These are phyloP conservation scores for Hypoxylon sp. DNA, from an alignment of 2,329 filamentous ascomycete genomes.

Conservation along the genomic window DNA sequence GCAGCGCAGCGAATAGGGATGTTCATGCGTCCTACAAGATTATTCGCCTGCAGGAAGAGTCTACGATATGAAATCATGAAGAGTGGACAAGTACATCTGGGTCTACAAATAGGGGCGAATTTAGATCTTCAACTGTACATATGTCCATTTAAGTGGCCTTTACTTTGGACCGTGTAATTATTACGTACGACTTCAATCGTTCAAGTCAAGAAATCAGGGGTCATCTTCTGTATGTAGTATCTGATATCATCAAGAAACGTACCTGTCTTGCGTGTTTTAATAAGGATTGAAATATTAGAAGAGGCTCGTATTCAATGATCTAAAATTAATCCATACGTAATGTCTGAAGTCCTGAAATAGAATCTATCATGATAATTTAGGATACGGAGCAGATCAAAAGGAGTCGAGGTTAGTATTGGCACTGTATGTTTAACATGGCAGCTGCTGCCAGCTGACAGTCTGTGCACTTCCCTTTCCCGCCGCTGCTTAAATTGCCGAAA, in stretches of 20 bases:
- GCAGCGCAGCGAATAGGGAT: constrained; percentile 45
- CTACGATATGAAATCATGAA: neutral
- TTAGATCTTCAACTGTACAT: neutral
- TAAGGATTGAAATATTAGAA: neutral
- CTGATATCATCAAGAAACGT: neutral
- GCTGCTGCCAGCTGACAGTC: constrained; percentile 10
- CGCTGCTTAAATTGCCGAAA: constrained; percentile 26
- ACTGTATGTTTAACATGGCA: neutral
- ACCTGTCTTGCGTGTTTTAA: neutral
- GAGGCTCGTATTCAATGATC: neutral
- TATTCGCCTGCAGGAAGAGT: neutral
- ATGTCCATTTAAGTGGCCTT: neutral
- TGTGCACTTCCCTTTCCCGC: neutral
- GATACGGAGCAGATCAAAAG: constrained; percentile 1
- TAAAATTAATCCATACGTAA: constrained; percentile 3
- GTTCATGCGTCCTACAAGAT: too few relatives aligned
- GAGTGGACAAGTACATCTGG: neutral
- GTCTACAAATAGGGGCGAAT: neutral
- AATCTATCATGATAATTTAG: neutral
- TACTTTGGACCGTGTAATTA: too few relatives aligned
- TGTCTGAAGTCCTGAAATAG: neutral
- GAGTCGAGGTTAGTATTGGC: neutral
- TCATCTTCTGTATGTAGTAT: neutral
- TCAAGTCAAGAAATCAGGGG: too few relatives aligned
- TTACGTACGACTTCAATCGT: too few relatives aligned